Evolutionary conservation across 768 basidiomycete genomes (phyloP), one percentile per base, ranked within the genome.

Genomic region (Fibroporia radiculosa): DNA sequence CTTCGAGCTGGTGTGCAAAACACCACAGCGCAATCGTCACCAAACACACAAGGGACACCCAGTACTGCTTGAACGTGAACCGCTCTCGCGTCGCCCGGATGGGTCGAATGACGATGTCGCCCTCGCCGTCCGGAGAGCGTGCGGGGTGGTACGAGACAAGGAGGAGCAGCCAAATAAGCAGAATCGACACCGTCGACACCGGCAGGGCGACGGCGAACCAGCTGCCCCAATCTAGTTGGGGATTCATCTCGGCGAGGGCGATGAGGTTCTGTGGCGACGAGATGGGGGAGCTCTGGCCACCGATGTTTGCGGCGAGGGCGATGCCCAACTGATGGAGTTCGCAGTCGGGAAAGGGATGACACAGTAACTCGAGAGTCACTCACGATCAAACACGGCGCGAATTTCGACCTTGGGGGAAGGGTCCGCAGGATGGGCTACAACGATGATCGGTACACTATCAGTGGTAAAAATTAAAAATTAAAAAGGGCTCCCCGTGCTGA

Each of bases 201-300:
- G 96, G 96, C 6, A 98, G 66, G 5, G 95, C 82, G 34, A 99
- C 91, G 16, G 80, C 78, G 61, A 99, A 98, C 96, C 96, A 99
- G 31, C 77, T 73, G 1, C 72, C 79, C 95, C 95, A 98, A 56
- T 84, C 85, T 3, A 97, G 65, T 1, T 75, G 74, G 0, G 84
- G 82, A 32, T 90, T 77, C 95, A 99, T 97, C 3, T 68, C 76
- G n/a, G 74, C 65, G 6, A 97, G 67, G 3, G 93, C 93, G 49
- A 99, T 97, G 23, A 98, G 75, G 61, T 98, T 99, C 64, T 99
- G 95, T 1, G 95, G 95, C 0, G 93, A 97, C 2, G 95, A 97
- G 47, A 98, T 98, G 2, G 93, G 95, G 0, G 93, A 97, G 40
- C 84, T 88, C 64, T 97, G 93, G 0, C 96, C 96, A 11, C 96